A percentile compares a stretch with the other conserved stretches of the same genome.
These are phyloP conservation scores for Penicillium maclennaniae DNA, from an alignment of 495 filamentous ascomycete genomes.

Conservation along the genomic window DNA sequence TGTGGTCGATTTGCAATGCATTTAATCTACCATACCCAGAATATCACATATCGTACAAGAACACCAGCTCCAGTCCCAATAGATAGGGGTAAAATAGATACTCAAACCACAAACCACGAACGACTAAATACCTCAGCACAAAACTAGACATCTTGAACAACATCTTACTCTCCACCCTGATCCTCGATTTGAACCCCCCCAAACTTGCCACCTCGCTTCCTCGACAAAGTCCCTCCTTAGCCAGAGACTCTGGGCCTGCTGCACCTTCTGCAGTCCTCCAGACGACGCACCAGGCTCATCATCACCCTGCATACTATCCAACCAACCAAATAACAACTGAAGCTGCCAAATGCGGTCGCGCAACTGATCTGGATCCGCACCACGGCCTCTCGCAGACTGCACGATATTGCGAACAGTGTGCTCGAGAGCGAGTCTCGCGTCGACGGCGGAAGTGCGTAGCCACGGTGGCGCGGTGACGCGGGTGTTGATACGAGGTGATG, in stretches of 20 bases:
- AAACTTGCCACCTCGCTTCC: conserved; percentile 43
- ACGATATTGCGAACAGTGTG: conserved; percentile 56
- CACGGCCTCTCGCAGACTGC: conserved; percentile 31
- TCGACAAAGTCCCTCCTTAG: conserved; percentile 41
- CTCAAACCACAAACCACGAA: background rate
- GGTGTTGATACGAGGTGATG: conserved; percentile 27
- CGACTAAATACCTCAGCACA: background rate
- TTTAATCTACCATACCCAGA: conserved; percentile 18
- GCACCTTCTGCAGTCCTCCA: conserved; percentile 31
- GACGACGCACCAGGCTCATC: conserved; percentile 33
- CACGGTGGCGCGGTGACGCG: conserved; percentile 35
- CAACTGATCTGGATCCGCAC: conserved; percentile 36
- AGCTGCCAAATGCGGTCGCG: conserved; percentile 72
- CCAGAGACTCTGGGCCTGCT: conserved; percentile 32
- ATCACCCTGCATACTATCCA: conserved; percentile 45
- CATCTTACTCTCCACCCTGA: conserved; percentile 49
- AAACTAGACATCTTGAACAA: background rate
- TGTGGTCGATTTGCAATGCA: conserved; percentile 3
- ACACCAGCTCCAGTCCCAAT: background rate
- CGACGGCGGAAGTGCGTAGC: conserved; percentile 64
- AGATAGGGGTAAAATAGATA: background rate
- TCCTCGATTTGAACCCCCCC: conserved; percentile 58
- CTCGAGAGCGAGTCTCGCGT: conserved; percentile 69
- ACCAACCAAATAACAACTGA: conserved; percentile 77
- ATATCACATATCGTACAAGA: conserved; percentile 18